Conservation (phyloP, 2,329 filamentous ascomycete species). For the Alternaria tenuissima region DNA sequence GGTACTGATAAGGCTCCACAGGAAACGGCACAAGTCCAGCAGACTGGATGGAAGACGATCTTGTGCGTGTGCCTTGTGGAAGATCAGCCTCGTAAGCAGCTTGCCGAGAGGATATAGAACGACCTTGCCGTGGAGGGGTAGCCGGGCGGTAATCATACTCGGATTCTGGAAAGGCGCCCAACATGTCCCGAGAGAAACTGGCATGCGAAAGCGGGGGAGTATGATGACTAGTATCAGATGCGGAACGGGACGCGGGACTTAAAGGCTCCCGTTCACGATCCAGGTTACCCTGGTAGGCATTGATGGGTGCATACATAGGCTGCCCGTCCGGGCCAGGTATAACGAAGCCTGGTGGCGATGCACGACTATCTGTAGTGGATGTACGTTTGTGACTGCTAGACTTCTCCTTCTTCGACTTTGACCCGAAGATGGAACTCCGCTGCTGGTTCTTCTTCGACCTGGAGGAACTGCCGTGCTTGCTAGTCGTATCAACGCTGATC, state of each 20-base stretch:
- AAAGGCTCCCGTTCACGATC: slow-evolving; percentile 44
- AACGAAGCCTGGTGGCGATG: slow-evolving; percentile 58
- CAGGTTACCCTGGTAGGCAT: slow-evolving; percentile 50
- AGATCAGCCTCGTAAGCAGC: slow-evolving; percentile 23
- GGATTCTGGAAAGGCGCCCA: slow-evolving; percentile 53
- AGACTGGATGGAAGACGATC: slow-evolving; percentile 34
- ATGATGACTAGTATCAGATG: slow-evolving; percentile 42
- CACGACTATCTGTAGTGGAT: slow-evolving; percentile 31
- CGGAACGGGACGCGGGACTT: slow-evolving; percentile 56
- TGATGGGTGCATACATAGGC: slow-evolving; percentile 56
- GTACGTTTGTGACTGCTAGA: slow-evolving; percentile 41
- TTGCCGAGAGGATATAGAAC: slow-evolving; percentile 29
- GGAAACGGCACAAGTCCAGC: slow-evolving; percentile 41
- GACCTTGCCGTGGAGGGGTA: slow-evolving; percentile 30
- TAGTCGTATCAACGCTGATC: slow-evolving; percentile 40
- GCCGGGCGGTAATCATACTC: slow-evolving; percentile 31
- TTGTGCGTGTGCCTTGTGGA: slow-evolving; percentile 23
- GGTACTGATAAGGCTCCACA: slow-evolving; percentile 46
- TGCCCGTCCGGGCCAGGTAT: slow-evolving; percentile 59
- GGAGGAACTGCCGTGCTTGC: slow-evolving; percentile 37
- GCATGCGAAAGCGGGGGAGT: slow-evolving; percentile 43
- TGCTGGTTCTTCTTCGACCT: slow-evolving; percentile 49
- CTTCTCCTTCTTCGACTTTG: slow-evolving; percentile 45
- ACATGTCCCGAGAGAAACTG: slow-evolving; percentile 41
- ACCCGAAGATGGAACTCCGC: slow-evolving; percentile 39